Conservation (phyloP, 1,139 yeast genomes). For the Kodamaea sp. region DNA sequence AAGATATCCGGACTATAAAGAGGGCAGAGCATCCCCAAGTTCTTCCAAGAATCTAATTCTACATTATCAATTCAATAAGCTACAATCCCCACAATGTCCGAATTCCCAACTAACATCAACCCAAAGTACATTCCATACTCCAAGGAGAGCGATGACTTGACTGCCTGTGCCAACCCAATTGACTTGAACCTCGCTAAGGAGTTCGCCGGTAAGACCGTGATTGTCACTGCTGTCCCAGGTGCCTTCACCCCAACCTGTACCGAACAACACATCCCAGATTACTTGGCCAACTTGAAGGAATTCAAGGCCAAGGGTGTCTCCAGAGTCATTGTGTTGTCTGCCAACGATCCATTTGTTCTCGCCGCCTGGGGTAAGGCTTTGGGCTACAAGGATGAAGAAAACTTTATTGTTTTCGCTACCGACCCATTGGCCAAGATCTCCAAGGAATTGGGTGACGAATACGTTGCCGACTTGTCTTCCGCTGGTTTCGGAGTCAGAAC, state of each 20-base stretch:
- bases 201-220: slow-evolving; percentile 43
- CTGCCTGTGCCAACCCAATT: slow-evolving; percentile 46
- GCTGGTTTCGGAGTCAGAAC: slow-evolving; percentile 38
- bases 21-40: neutral
- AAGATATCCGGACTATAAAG: neutral
- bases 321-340: slow-evolving; percentile 68
- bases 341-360: slow-evolving; percentile 78
- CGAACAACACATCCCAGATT: slow-evolving; percentile 79
- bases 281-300: slow-evolving; percentile 51
- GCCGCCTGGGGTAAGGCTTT: slow-evolving; percentile 82
- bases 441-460: slow-evolving; percentile 58
- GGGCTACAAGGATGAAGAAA: slow-evolving; percentile 43
- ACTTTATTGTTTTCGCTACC: slow-evolving; percentile 62
- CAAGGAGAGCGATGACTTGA: slow-evolving; percentile 41
- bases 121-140: slow-evolving; percentile 60
- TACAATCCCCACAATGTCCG: slow-evolving; percentile 14
- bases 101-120: slow-evolving; percentile 54
- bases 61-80: neutral
- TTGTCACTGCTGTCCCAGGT: slow-evolving; percentile 76
- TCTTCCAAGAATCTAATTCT: neutral
- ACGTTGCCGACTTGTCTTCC: slow-evolving; percentile 49
- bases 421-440: slow-evolving; percentile 72
- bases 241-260: slow-evolving; percentile 50
- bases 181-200: slow-evolving; percentile 52
- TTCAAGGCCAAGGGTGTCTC: slow-evolving; percentile 71